Evolutionary conservation across 495 filamentous ascomycete species (phyloP), one percentile per base, ranked within the genome.

Genomic region (Penicillium turbatum): DNA sequence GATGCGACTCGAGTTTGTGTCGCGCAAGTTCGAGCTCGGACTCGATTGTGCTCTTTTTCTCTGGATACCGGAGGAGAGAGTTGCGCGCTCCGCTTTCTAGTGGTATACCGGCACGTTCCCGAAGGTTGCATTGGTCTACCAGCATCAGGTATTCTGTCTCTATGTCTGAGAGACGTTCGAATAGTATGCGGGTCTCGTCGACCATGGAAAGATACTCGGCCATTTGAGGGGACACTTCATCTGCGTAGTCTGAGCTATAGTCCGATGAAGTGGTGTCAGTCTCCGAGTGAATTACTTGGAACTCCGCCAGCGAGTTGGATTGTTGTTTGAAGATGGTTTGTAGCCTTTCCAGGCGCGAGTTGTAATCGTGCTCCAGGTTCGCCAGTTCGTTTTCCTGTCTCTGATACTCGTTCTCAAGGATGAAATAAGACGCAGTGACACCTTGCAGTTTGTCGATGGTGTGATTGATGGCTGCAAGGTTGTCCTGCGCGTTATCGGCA

Each of bases 111-210:
- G 62, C 44, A 0, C 50, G 31, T 7, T 45, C 16, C 4, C 51
- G 53, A 6, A 59, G 45, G 0, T 57, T 34, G 12, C 56, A 54
- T 41, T 63, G 60, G 6, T 70, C 62, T 13, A 53, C 35, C 6
- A 62, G 52, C 2, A 48, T 40, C 5, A 57, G 42, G 36, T 60
- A 63, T 43, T 70, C 57, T 3, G 45, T 42, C 15, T 65, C 55
- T 6, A 74, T 41, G 0, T 69, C 64, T 0, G 45, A 42, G 9
- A 72, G 57, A 6, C 54, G 55, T 41, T 72, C 70, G 16, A 55
- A 50, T 31, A 64, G 53, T 13, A 72, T 47, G 1, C 56, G 59
- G 1, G 60, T 56, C 15, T 74, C 64, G 9, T 61, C 68, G 12
- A 74, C 42, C 10, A 65, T 44, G 2, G 56, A 56, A n/a, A 65